Conservation (phyloP, 2,329 filamentous ascomycete species). For the Cladorrhinum sp. region DNA sequence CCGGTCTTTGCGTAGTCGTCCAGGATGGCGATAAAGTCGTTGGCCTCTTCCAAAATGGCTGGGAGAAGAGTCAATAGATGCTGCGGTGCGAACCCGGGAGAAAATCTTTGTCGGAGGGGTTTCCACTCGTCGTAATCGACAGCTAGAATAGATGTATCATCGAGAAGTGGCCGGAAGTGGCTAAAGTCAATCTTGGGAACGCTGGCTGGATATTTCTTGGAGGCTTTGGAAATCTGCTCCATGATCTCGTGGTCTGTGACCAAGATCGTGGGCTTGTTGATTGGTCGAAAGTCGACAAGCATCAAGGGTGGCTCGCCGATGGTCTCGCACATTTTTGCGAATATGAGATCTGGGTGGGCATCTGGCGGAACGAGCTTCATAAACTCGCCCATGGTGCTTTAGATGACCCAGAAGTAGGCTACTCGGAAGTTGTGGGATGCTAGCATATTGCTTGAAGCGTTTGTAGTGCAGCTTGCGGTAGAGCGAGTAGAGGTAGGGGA, state of each 20-base stretch:
- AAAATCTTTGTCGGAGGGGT: slow-evolving; percentile 34
- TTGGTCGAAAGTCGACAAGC: slow-evolving; percentile 36
- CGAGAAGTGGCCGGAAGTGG: slow-evolving; percentile 28
- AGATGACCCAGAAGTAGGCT: not conserved
- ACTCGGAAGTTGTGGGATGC: not conserved
- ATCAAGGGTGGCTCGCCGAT: slow-evolving; percentile 35
- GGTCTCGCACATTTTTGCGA: slow-evolving; percentile 30
- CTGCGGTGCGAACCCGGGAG: slow-evolving; percentile 38
- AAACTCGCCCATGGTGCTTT: not conserved
- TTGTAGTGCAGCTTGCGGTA: not conserved
- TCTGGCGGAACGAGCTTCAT: not conserved
- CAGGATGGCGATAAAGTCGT: slow-evolving; percentile 31
- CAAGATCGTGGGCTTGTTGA: slow-evolving; percentile 32
- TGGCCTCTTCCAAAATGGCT: slow-evolving; percentile 35
- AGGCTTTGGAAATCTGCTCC: slow-evolving; percentile 37
- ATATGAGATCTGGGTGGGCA: slow-evolving; percentile 25
- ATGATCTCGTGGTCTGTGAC: slow-evolving; percentile 35
- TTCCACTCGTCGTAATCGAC: slow-evolving; percentile 33
- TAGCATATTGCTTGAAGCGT: not conserved
- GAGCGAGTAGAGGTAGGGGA: not conserved
- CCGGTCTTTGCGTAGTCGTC: slow-evolving; percentile 30
- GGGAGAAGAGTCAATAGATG: slow-evolving; percentile 38
- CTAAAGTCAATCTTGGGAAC: slow-evolving; percentile 33
- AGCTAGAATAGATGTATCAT: slow-evolving; percentile 25
- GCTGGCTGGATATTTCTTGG: slow-evolving; percentile 33